phyloP scores from a whole-genome alignment of 2,329 filamentous ascomycete genomes.

The Talaromyces piceae region DNA sequence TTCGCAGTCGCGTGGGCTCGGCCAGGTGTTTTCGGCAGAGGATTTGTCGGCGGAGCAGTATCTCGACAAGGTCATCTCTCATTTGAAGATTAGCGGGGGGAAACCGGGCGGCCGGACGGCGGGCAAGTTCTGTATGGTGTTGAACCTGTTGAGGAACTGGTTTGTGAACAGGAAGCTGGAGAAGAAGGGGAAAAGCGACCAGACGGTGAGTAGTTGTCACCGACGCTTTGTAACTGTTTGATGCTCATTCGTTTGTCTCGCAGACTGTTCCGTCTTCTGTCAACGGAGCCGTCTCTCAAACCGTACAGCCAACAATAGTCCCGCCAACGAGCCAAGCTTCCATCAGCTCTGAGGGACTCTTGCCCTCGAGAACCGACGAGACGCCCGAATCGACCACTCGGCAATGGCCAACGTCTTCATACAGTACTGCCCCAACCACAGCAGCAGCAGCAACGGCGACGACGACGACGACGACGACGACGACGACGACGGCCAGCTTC shows the following conservation, averaged over 20 bases:
- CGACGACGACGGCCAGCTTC: too few species aligned
- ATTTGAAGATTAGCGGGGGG: slow-evolving; percentile 58
- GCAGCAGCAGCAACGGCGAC: slow-evolving; percentile 12
- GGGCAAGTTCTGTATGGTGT: slow-evolving; percentile 62
- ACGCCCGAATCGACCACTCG: slow-evolving; percentile 1
- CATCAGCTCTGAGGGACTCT: not conserved
- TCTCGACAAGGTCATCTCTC: slow-evolving; percentile 61
- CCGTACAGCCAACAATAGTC: not conserved
- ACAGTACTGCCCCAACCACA: not conserved
- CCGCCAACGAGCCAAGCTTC: not conserved
- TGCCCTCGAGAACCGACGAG: not conserved
- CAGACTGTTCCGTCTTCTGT: not conserved
- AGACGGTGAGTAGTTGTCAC: slow-evolving; percentile 11
- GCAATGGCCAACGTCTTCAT: slow-evolving; percentile 8
- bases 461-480: too few species aligned
- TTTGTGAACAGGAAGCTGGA: slow-evolving; percentile 45
- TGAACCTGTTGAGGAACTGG: slow-evolving; percentile 64
- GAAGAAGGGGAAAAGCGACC: slow-evolving; percentile 16
- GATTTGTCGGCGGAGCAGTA: slow-evolving; percentile 60
- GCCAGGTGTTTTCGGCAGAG: slow-evolving; percentile 61
- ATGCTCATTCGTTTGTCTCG: not conserved
- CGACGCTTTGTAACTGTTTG: not conserved
- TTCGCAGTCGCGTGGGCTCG: slow-evolving; percentile 56
- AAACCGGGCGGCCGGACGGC: slow-evolving; percentile 59
- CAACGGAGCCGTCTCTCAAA: not conserved